Base-by-base conservation (phyloP, 2,329 filamentous ascomycete genomes). In the Aspergillus sp. region DNA sequence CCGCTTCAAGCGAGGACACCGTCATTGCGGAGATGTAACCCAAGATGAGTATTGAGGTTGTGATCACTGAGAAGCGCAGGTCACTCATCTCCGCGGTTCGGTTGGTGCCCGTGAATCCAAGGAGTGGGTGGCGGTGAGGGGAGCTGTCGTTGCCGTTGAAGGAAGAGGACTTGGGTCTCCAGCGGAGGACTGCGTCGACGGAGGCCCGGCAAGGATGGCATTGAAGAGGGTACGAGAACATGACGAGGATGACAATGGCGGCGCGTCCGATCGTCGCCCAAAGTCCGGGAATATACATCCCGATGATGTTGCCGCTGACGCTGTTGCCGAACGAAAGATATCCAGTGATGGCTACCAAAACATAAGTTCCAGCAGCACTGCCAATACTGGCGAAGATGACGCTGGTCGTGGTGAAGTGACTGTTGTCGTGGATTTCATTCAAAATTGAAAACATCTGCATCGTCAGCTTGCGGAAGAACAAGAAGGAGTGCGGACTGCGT, bases 191-290 rank as follows among this genome's bases (percentile, higher is more conserved):
- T 0, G 93, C 91, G 60, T 97, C 89, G 29, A 97, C 75, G 10
- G 88, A 94, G n/a, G 93, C 93, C 50, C 93, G 83, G 70, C 93
- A 97, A 0, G 93, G 93, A 63, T 98, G 93, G 34, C 95, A 85
- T 67, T 98, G 93, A 1, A 98, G 78, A 1, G 93, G 93, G 51
- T 97, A 91, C 10, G 89, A 95, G 66, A 98, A 97, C 67, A 94
- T 89, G 56, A 98, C 93, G 1, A 98, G 81, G 48, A 97, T 78
- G 34, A 98, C 93, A 54, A 98, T 98, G 41, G 93, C 93, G 2
- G 89, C 88, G 55, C 94, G 91, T 45, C 88, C 93, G 56, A 98
- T 89, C 1, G 91, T 97, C 1, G 90, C 91, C 10, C 86, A 83
- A 39, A 88, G 77, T 1, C 86, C 88, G 2, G 86, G 80, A 3